A percentile compares a stretch with the other conserved stretches of the same genome.
Evolutionary conservation across 2,329 filamentous ascomycete species (phyloP).

Genomic region (Fusarium brachygibbosum): DNA sequence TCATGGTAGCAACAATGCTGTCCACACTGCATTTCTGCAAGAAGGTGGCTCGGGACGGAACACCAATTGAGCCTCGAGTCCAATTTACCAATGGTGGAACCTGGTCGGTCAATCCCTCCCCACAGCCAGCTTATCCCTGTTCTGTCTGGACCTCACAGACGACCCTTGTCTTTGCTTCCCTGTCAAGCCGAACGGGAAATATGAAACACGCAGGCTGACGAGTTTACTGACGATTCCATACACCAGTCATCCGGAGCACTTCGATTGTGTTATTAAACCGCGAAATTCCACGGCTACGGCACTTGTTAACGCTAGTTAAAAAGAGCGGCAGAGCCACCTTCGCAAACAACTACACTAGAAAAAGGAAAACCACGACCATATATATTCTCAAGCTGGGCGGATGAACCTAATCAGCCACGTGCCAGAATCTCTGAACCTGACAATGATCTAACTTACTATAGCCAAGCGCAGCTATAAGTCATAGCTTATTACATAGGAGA

Average conservation of each 20-base stretch:
- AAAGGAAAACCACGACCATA: not conserved
- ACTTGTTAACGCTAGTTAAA: constrained; percentile 28
- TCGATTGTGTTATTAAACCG: constrained; percentile 48
- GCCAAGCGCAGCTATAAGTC: not conserved
- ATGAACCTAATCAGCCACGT: not conserved
- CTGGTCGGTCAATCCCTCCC: constrained; percentile 46
- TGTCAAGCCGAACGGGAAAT: not conserved
- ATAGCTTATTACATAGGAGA: not conserved
- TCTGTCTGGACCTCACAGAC: constrained; percentile 3
- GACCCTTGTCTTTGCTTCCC: not conserved
- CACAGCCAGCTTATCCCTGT: not conserved
- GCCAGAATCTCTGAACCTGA: not conserved
- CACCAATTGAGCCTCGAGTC: constrained; percentile 47
- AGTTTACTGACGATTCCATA: not conserved
- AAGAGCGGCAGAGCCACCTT: not conserved
- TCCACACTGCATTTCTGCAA: constrained; percentile 50
- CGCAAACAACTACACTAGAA: not conserved
- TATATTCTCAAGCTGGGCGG: not conserved
- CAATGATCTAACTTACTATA: not conserved
- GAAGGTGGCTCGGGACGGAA: constrained; percentile 43
- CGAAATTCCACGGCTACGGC: constrained; percentile 33
- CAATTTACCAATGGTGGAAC: constrained; percentile 53
- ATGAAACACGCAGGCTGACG: constrained; percentile 5
- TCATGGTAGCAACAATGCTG: constrained; percentile 54
- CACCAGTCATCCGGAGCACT: constrained; percentile 52